Base-by-base conservation (phyloP, 2,329 filamentous ascomycete genomes). In the Ophiostoma australiae region DNA sequence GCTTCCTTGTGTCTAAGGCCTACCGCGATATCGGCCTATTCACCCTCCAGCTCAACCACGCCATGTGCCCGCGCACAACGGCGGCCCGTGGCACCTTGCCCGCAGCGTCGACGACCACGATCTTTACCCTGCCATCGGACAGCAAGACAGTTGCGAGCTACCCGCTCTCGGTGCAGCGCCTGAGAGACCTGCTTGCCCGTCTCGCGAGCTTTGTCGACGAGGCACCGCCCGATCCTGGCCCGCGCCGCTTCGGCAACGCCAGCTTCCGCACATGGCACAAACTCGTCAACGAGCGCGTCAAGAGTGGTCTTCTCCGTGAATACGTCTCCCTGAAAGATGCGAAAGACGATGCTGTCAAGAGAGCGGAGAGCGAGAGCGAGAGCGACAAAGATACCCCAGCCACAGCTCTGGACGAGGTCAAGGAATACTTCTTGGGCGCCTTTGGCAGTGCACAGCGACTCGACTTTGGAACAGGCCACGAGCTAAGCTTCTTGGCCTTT, bases 401-500 rank as follows among this genome's bases (percentile, higher is more conserved):
- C 44, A 75, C 78, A 0, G 80, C 68, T 6, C 17, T 77, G 74
- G 85, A 86, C 67, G 94, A 98, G 80, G 81, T 97, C 10, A 85
- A 83, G 71, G 85, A 87, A 61, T 99, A 99, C 78, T 85, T 99
- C 1, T 79, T 97, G 4, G 94, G 93, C 17, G 87, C 87, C 4
- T 97, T 97, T 80, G 95, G 95, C 3, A 98, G 93, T 77, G 80
- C 92, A 0, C 93, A 97, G 76, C 84, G 95, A 70, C 83, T 99
- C 35, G 95, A 99, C 80, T 99, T 97, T 77, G 95, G 95, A 1
- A 98, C 95, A 0, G 95, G 95, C 0, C 95, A 99, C 79, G 95
- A 99, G 78, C 82, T 99, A 69, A 97, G 92, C 80, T 99, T 99
- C 76, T 80, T 98, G 8, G 94, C 95, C 1, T 99, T 99, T 74